Conservation (phyloP, 2,329 filamentous ascomycete species). For the Leptographium wingfieldii region DNA sequence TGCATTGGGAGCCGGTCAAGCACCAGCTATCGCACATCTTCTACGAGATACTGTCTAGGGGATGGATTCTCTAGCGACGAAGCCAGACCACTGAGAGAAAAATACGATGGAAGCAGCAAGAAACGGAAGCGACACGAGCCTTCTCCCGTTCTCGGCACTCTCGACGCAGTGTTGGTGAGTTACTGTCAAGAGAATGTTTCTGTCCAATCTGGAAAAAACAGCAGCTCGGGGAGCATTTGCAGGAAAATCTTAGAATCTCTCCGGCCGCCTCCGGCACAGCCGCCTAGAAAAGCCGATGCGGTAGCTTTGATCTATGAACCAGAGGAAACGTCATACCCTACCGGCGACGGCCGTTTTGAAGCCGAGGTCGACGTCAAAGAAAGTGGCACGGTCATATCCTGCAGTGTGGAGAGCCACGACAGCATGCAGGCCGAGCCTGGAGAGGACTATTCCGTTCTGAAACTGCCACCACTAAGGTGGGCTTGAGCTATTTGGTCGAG, state of each 20-base stretch:
- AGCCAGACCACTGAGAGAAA: background rate
- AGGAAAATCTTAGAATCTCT: background rate
- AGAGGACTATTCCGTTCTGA: background rate
- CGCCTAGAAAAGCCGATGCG: background rate
- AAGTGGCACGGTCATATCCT: background rate
- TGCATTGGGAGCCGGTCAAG: background rate
- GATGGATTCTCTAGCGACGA: constrained; percentile 13
- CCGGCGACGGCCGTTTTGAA: background rate
- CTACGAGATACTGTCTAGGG: background rate
- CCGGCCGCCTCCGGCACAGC: background rate
- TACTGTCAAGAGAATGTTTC: background rate
- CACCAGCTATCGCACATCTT: background rate
- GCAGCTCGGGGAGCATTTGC: background rate
- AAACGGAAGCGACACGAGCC: background rate
- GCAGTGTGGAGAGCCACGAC: background rate
- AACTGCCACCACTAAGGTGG: background rate
- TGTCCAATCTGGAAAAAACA: background rate
- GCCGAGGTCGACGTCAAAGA: background rate
- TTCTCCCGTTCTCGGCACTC: constrained; percentile 5
- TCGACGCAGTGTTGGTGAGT: constrained; percentile 6
- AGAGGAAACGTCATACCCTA: background rate
- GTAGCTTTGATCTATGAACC: background rate
- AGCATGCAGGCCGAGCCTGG: background rate
- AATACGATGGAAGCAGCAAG: background rate
- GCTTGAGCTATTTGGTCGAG: background rate